Percentiles rank a stretch among this genome's conserved stretches.
Conservation (phyloP, 768 basidiomycete species). For the Coprinopsis strossmayeri region DNA sequence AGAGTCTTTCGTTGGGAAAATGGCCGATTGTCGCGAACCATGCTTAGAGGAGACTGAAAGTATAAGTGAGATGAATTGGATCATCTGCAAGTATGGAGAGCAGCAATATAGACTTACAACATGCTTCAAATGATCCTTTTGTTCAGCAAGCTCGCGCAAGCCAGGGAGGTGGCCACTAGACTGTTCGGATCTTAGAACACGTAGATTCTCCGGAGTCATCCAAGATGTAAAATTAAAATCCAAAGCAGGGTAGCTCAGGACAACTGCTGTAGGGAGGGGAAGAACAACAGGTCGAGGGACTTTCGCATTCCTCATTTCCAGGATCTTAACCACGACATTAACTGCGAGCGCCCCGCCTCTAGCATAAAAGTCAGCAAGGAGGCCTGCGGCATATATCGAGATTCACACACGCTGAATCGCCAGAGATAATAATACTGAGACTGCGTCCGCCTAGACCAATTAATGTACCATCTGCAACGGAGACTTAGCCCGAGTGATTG, state of each 20-base stretch:
- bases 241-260: slow-evolving; percentile 86
- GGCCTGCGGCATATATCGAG: slow-evolving; percentile 3
- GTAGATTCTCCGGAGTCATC: slow-evolving; percentile 84
- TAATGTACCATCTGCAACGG: slow-evolving; percentile 48
- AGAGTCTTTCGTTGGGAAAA: slow-evolving; percentile 35
- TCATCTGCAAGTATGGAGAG: not conserved
- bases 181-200: slow-evolving; percentile 81
- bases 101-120: slow-evolving; percentile 31
- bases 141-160: slow-evolving; percentile 60
- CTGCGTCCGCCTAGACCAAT: slow-evolving; percentile 87
- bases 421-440: slow-evolving; percentile 73
- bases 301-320: slow-evolving; percentile 51
- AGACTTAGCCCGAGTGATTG: not conserved
- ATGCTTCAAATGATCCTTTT: slow-evolving; percentile 87
- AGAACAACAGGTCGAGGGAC: slow-evolving; percentile 35
- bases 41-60: slow-evolving; percentile 74
- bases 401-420: slow-evolving; percentile 91
- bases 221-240: slow-evolving; percentile 99
- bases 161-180: slow-evolving; percentile 77
- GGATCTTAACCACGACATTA: slow-evolving; percentile 76
- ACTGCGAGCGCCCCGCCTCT: slow-evolving; percentile 88
- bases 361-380: slow-evolving; percentile 10
- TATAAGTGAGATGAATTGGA: slow-evolving; percentile 1
- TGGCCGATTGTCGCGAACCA: slow-evolving; percentile 69
- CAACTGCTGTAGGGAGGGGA: slow-evolving; percentile 72